Evolutionary conservation across 2,329 filamentous ascomycete species (phyloP).

Genomic region (Xylariaceae sp.): DNA sequence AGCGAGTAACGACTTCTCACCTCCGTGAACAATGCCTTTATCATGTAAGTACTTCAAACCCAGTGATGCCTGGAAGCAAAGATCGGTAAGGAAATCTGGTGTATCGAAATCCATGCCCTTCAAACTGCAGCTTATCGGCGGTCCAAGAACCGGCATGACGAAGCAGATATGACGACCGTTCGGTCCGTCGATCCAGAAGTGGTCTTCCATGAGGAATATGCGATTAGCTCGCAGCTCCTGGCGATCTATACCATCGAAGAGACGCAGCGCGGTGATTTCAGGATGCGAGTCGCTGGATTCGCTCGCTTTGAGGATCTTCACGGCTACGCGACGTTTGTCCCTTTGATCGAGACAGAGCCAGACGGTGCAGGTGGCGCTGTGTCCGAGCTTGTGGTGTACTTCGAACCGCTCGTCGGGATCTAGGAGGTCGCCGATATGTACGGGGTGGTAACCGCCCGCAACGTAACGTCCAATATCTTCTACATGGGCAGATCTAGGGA

Average conservation of each 20-base stretch:
- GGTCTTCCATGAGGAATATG: conserved; percentile 3
- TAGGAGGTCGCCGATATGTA: conserved; percentile 10
- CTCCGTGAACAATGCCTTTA: conserved; percentile 13
- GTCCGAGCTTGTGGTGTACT: conserved; percentile 12
- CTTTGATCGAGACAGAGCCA: conserved; percentile 9
- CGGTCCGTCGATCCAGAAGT: conserved; percentile 13
- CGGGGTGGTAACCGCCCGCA: conserved; percentile 8
- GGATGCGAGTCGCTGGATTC: neutral
- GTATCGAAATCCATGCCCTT: conserved; percentile 3
- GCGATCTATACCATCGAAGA: neutral
- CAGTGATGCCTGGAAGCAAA: conserved; percentile 8
- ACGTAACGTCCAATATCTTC: conserved; percentile 7
- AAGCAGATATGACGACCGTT: conserved; percentile 17
- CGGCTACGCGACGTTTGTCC: neutral
- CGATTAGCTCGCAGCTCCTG: conserved; percentile 4
- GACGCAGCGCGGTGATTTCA: neutral
- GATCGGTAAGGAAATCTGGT: conserved; percentile 5
- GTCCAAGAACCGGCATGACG: conserved; percentile 2
- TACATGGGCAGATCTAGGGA: neutral
- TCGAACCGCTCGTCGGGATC: conserved; percentile 12
- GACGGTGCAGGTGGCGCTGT: conserved; percentile 4
- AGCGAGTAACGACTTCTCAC: neutral
- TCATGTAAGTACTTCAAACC: conserved; percentile 8
- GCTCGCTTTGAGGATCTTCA: conserved; percentile 6
- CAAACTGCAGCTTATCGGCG: conserved; percentile 4